Evolutionary conservation across 2,329 filamentous ascomycete species (phyloP).

Genomic region (Sclerotiophoma versabilis): DNA sequence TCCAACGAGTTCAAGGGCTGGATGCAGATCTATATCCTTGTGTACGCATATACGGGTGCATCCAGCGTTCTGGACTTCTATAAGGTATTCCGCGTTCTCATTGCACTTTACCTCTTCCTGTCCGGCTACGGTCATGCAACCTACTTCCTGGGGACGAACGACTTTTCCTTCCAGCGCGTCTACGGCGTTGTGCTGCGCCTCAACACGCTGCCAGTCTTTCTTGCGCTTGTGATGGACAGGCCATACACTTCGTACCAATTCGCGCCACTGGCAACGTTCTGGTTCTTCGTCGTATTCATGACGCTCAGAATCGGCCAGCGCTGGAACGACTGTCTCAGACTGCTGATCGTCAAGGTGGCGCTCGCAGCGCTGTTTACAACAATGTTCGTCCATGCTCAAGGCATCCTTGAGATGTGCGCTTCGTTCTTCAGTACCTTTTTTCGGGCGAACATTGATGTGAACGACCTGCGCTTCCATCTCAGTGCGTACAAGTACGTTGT

Average conservation of each 20-base stretch:
- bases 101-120: constrained; percentile 68
- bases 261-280: constrained; percentile 65
- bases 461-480: constrained; percentile 60
- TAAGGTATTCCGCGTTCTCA: constrained; percentile 61
- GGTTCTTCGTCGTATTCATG: constrained; percentile 65
- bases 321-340: constrained; percentile 54
- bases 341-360: constrained; percentile 58
- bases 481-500: constrained; percentile 63
- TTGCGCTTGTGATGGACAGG: constrained; percentile 65
- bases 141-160: constrained; percentile 63
- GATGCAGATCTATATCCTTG: constrained; percentile 65
- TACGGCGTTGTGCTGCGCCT: constrained; percentile 62
- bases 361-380: constrained; percentile 54
- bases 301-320: constrained; percentile 56
- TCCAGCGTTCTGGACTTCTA: constrained; percentile 61
- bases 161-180: constrained; percentile 64
- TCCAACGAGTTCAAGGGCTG: constrained; percentile 72
- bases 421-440: constrained; percentile 52
- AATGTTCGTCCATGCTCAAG: constrained; percentile 47
- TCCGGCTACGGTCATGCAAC: constrained; percentile 68
- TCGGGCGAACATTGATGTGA: constrained; percentile 58
- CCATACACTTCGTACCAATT: constrained; percentile 67
- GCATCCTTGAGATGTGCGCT: constrained; percentile 53
- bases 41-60: constrained; percentile 66
- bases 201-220: constrained; percentile 62